Base-by-base conservation (phyloP, 495 filamentous ascomycete species). In the Podospora pseudoanserina region DNA sequence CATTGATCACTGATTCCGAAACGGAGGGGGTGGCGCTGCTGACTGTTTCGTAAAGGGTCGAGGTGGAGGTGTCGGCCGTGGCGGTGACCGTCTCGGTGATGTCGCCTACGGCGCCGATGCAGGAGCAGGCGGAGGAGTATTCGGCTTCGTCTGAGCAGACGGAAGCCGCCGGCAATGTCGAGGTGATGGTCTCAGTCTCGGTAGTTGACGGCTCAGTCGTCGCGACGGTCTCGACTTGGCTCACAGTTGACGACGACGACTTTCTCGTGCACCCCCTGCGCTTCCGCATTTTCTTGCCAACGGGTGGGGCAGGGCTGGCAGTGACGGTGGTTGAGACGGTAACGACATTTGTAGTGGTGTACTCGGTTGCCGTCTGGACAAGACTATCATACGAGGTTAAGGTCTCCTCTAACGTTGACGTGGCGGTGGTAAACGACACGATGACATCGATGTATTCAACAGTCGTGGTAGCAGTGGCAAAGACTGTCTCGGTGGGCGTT, bases 401-500 rank as follows among this genome's bases (percentile, higher is more conserved):
- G 9, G 61, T 44, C 61, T 49, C 61, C 18, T 32, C 28, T 11
- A 63, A 11, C 18, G 61, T 63, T 16, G 61, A 63, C 1, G 18
- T 32, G 18, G 18, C 61, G 2, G 61, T 63, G 30, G 27, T 63
- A 5, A 32, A 7, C 5, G 28, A 44, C 26, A 49, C 30, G 32
- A 63, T 63, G 61, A 63, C 49, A 32, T 63, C 61, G 32, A 32
- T 63, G 61, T 63, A 63, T 19, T 28, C 27, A 27, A 49, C 61
- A 13, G 61, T 63, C 61, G n/a, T 19, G 61, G 61, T 63, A n/a
- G 28, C 27, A 18, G 61, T 63, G 18, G 34, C 16, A 27, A 44
- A 63, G 0, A 49, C 13, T 0, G 30, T 44, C 11, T 63, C 61
- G 1, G 55, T 58, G 55, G 32, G 61, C 32, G 30, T 20, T 39